Conservation (phyloP, 2,329 filamentous ascomycete genomes). For the Fusarium newnesense region DNA sequence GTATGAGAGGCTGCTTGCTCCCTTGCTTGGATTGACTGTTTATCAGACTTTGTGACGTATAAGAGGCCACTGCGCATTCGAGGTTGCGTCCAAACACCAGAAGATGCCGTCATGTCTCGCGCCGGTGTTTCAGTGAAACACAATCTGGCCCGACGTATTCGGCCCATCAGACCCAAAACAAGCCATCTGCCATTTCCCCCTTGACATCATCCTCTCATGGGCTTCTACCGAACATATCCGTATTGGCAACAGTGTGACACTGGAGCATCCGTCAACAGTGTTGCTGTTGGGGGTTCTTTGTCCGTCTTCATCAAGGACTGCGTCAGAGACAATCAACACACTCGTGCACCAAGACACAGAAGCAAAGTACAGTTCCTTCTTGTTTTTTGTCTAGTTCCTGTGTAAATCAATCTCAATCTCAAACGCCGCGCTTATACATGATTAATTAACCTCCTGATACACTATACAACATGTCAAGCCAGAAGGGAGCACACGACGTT, state of each 20-base stretch:
- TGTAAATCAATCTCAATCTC: conserved; percentile 44
- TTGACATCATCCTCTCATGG: conserved; percentile 24
- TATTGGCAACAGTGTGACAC: conserved; percentile 6
- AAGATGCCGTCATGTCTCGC: conserved; percentile 40
- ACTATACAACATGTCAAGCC: conserved; percentile 28
- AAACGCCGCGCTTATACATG: conserved; percentile 53
- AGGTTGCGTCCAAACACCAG: not conserved
- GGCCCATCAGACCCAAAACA: conserved; percentile 9
- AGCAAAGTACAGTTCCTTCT: conserved; percentile 36
- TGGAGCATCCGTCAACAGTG: not conserved
- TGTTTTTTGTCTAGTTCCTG: conserved; percentile 46
- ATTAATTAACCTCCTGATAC: conserved; percentile 41
- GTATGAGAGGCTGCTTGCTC: conserved; percentile 11
- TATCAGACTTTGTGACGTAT: conserved; percentile 32
- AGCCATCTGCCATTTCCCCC: not conserved
- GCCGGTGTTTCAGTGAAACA: conserved; percentile 32
- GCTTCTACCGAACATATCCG: not conserved
- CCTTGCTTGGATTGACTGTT: conserved; percentile 17
- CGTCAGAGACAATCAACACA: conserved; percentile 18
- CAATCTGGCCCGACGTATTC: conserved; percentile 11
- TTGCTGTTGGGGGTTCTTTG: not conserved
- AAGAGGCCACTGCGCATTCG: conserved; percentile 3
- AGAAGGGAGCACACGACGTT: conserved; percentile 29
- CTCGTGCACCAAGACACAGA: conserved; percentile 24
- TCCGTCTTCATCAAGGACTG: conserved; percentile 3